Base-by-base conservation (phyloP, 495 filamentous ascomycete species). In the Neurospora sp. region DNA sequence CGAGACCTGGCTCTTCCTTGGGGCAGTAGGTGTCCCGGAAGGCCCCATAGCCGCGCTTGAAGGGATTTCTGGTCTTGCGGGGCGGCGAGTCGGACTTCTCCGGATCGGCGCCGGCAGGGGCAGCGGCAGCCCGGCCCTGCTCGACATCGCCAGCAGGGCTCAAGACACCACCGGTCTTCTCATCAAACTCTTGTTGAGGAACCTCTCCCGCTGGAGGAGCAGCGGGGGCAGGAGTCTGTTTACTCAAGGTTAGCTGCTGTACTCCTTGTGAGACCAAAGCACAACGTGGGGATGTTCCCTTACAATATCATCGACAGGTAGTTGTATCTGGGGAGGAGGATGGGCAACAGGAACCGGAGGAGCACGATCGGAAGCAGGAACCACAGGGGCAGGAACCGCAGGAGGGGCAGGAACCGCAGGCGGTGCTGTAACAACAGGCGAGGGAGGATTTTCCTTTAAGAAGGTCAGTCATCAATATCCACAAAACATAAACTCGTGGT, bases 11-110 rank as follows among this genome's bases (percentile, higher is more conserved):
- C 68, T 80, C 79, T 65, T 78, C 77, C 5, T 40, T 70, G 2
- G 79, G 79, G 42, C 77, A 80, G 73, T 80, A 80, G 2, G 79
- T 80, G 41, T 73, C 71, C 61, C 76, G 48, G 44, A 79, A 77
- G 41, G 76, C 72, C n/a, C 70, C 71, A 31, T 75, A 71, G 35
- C 37, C 9, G 14, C 76, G 73, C 35, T 71, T 74, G 71, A 75
- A 70, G 5, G 59, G 74, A 71, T 71, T 77, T 44, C 68, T 68
- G 72, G 12, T 69, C 37, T 76, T 74, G 39, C 68, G 41, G n/a
- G 44, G 12, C 53, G 41, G 35, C 20, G 42, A 20, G 35, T 2
- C 71, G 39, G 22, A 12, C 72, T 77, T 79, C 48, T 78, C 75
- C 3, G 73, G 20, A 42, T 72, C 71, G 3, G 72, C 39, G 31